A percentile compares a stretch with the other conserved stretches of the same genome.
These are phyloP conservation scores for Sporothrix pallida DNA, from an alignment of 2,329 filamentous ascomycete genomes.

Conservation along the genomic window DNA sequence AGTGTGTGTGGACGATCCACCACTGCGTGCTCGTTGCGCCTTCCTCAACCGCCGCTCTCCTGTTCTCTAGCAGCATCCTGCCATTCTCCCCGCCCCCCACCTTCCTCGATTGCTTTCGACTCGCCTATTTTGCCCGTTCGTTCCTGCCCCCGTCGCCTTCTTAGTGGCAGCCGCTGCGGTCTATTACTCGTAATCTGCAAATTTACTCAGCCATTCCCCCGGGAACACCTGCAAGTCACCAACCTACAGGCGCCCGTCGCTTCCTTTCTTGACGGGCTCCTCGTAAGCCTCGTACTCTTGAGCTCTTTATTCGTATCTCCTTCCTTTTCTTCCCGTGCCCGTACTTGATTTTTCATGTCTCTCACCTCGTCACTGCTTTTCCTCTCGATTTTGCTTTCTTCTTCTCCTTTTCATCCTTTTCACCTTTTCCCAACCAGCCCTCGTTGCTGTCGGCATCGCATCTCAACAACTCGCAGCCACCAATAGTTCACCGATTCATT, in stretches of 20 bases:
- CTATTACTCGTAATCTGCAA: constrained; percentile 13
- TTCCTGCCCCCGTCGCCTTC: constrained; percentile 20
- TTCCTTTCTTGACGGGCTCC: constrained; percentile 4
- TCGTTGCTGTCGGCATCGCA: background rate
- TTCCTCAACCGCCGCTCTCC: constrained; percentile 29
- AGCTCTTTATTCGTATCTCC: constrained; percentile 17
- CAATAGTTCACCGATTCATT: background rate
- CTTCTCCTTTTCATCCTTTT: background rate
- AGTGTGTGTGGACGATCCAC: constrained; percentile 1
- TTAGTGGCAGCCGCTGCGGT: background rate
- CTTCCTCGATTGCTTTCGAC: constrained; percentile 18
- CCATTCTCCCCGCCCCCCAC: constrained; percentile 24
- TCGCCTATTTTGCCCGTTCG: background rate
- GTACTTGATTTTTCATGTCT: background rate
- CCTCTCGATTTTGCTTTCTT: background rate
- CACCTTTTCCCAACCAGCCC: background rate
- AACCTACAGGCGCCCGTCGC: background rate
- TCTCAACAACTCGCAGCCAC: constrained; percentile 11
- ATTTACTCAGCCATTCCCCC: constrained; percentile 29
- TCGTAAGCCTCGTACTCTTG: constrained; percentile 28
- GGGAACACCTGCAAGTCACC: constrained; percentile 31
- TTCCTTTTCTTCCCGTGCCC: background rate
- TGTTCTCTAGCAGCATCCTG: background rate
- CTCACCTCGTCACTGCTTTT: background rate
- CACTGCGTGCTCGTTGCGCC: constrained; percentile 30